phyloP scores from a whole-genome alignment of 768 basidiomycete genomes.

The Tulasnella sp. region DNA sequence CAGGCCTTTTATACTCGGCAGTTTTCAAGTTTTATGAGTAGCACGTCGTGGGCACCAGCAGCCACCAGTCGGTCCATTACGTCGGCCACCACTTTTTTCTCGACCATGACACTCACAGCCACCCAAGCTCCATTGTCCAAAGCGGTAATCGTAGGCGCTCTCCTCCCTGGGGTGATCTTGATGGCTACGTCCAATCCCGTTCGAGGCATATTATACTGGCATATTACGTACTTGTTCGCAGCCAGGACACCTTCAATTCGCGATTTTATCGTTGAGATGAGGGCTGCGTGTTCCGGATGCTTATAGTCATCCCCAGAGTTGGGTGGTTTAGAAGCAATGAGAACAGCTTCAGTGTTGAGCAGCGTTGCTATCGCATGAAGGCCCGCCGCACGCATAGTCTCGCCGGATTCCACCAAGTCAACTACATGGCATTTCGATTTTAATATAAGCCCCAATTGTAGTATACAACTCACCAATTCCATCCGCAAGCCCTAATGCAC shows the following conservation, averaged over 20 bases:
- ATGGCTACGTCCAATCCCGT: conserved; percentile 47
- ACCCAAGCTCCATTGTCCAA: conserved; percentile 53
- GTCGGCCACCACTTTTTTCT: conserved; percentile 61
- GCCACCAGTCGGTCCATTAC: conserved; percentile 80
- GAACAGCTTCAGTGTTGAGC: conserved; percentile 76
- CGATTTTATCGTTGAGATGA: conserved; percentile 68
- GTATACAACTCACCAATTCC: conserved; percentile 64
- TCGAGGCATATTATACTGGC: conserved; percentile 83
- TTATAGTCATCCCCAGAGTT: conserved; percentile 37
- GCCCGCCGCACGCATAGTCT: conserved; percentile 98
- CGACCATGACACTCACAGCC: conserved; percentile 85
- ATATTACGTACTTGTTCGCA: conserved; percentile 60
- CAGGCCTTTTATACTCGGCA: conserved; percentile 68
- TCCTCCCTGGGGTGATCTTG: conserved; percentile 70
- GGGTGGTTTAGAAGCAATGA: conserved; percentile 41
- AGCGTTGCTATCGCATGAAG: conserved; percentile 86
- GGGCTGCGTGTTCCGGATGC: conserved; percentile 44
- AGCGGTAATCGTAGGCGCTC: conserved; percentile 63
- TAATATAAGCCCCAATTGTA: background rate
- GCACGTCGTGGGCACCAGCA: conserved; percentile 79
- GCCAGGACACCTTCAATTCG: conserved; percentile 90
- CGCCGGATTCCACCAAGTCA: conserved; percentile 96
- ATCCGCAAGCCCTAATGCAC: conserved; percentile 89
- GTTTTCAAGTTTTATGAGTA: conserved; percentile 83
- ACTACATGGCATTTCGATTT: conserved; percentile 34